Base-by-base conservation (phyloP, 1,284 basidiomycete genomes). In the Tilletia walkeri region DNA sequence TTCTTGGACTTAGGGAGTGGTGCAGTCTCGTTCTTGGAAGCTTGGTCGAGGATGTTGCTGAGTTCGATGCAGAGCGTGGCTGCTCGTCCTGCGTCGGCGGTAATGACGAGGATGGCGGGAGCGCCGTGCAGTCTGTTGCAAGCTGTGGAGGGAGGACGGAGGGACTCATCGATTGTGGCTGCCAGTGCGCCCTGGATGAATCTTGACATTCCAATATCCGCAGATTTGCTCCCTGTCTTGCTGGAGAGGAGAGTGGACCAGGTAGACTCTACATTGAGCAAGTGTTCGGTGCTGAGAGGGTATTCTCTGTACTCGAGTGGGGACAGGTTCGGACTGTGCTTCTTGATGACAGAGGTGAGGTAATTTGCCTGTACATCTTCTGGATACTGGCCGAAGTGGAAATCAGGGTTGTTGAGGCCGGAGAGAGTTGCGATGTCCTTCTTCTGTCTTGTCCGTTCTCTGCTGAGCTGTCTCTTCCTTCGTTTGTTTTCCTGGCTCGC, bases 91-190 rank as follows among this genome's bases (percentile, higher is more conserved):
- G 56, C 20, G 34, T 61, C 56, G 36, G 18, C 36, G 16, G 56
- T 61, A 2, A 61, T 30, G 56, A 61, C 30, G 56, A 61, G 56
- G 14, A 61, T 24, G 56, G 56, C 20, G 4, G 56, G 56, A 34
- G 56, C 56, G 24, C 56, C 56, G 12, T 34, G 16, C n/a, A 61
- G 20, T 12, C 24, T 7, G 24, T 61, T 61, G 24, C 14, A 34
- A 30, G 56, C 16, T 16, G 56, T 30, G 7, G n/a, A 30, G 20
- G 24, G 41, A 7, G 41, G 41, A 14, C 9, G 6, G 3, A 45
- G 41, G 41, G 41, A 45, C 41, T 45, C 9, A 9, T 45, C 41
- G 41, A 45, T 14, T 7, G 41, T 45, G 41, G 41, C 9, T 7
- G 41, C 41, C 14, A 45, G 14, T 45, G 41, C 14, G 41, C 14